phyloP scores from a whole-genome alignment of 805 yeast genomes.

The Kluyveromyces nonfermentans region DNA sequence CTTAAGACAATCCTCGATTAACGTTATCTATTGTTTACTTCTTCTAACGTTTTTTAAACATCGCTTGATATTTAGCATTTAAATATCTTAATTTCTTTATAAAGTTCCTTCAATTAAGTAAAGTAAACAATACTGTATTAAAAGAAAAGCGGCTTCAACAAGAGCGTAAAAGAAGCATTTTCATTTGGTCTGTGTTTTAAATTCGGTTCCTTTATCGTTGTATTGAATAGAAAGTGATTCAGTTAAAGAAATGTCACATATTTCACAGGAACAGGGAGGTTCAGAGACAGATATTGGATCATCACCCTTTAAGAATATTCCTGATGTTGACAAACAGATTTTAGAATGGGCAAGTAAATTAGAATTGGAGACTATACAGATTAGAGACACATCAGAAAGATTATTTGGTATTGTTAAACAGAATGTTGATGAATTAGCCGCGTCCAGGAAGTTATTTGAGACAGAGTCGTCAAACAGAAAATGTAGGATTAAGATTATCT shows the following conservation, averaged over 20 bases:
- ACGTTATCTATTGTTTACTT: no score
- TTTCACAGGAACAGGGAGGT: neutral
- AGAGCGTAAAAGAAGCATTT: no score
- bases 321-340: constrained; percentile 28
- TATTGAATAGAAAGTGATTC: neutral
- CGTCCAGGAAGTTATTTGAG: constrained; percentile 1
- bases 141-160: neutral
- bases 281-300: constrained; percentile 3
- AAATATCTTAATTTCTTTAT: neutral
- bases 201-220: no score
- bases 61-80: neutral
- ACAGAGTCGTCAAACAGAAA: neutral
- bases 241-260: neutral
- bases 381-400: constrained; percentile 27
- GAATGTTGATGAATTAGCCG: constrained; percentile 9
- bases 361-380: constrained; percentile 40
- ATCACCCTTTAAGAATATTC: constrained; percentile 1
- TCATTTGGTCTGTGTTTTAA: no score
- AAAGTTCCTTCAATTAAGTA: no score
- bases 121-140: neutral
- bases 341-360: constrained; percentile 42
- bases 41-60: neutral
- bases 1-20: neutral
- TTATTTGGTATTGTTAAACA: constrained; percentile 13
- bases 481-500: neutral